A percentile compares a stretch with the other conserved stretches of the same genome.
Evolutionary conservation across 164 flowering plant species (phyloP).

Genomic region (Magnolia changhungtana): DNA sequence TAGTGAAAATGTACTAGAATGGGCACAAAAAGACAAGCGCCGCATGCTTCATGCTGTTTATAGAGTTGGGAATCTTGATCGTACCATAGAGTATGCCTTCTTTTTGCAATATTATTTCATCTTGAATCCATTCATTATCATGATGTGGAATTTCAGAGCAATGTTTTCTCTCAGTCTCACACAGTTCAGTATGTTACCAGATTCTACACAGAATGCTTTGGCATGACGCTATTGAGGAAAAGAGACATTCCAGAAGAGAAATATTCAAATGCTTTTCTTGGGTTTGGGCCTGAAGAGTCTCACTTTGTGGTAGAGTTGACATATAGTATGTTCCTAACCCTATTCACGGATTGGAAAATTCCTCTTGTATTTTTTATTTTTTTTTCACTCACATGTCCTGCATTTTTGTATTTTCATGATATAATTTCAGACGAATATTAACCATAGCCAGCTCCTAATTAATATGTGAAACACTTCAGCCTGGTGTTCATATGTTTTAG

Average conservation of each 20-base stretch:
- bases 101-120: not conserved
- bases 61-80: conserved; percentile 80
- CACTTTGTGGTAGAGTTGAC: conserved; percentile 87
- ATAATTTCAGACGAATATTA: not conserved
- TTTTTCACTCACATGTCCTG: not conserved
- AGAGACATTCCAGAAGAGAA: conserved; percentile 93
- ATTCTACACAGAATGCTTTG: conserved; percentile 87
- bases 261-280: conserved; percentile 92
- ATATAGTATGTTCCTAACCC: conserved; percentile 55
- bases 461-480: not conserved
- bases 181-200: conserved; percentile 27
- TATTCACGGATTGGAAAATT: not conserved
- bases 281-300: conserved; percentile 89
- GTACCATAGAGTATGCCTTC: conserved; percentile 64
- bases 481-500: not conserved
- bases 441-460: not conserved
- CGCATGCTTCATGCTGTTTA: conserved; percentile 75
- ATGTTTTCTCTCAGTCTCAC: not conserved
- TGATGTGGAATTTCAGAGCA: not conserved
- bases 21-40: conserved; percentile 72
- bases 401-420: not conserved
- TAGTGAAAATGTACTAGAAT: conserved; percentile 49
- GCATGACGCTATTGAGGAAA: conserved; percentile 89
- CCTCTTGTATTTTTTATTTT: not conserved
- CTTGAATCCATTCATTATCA: not conserved